Evolutionary conservation across 2,329 filamentous ascomycete genomes (phyloP).

Genomic region (Aspergillus felis): DNA sequence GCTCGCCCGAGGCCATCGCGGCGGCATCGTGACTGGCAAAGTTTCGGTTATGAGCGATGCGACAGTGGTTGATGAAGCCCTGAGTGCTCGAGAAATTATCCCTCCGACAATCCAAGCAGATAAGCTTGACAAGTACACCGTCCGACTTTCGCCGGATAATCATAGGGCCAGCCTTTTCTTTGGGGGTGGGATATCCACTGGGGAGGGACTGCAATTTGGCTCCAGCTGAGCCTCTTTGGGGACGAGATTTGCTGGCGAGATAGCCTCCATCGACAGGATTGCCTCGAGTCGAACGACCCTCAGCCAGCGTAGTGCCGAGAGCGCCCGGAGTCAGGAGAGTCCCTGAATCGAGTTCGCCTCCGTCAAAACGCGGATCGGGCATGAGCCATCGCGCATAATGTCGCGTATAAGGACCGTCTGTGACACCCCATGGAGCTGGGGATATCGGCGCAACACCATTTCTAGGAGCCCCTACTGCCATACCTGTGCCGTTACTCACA

Average conservation of each 20-base stretch:
- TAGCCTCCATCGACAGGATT: conserved; percentile 57
- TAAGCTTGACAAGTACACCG: conserved; percentile 80
- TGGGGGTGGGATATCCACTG: conserved; percentile 66
- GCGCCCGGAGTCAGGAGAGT: conserved; percentile 17
- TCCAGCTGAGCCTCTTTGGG: conserved; percentile 56
- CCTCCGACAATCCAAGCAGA: conserved; percentile 82
- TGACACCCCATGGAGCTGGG: conserved; percentile 84
- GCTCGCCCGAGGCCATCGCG: conserved; percentile 79
- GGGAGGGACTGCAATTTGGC: conserved; percentile 67
- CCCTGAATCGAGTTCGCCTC: conserved; percentile 40
- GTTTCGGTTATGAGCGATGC: conserved; percentile 87
- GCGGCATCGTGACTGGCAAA: conserved; percentile 97
- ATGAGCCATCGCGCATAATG: conserved; percentile 97
- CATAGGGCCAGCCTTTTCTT: conserved; percentile 78
- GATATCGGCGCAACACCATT: conserved; percentile 67
- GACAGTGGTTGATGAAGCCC: conserved; percentile 99
- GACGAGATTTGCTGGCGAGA: conserved; percentile 53
- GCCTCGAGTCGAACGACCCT: conserved; percentile 77
- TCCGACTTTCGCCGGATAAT: conserved; percentile 78
- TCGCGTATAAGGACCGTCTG: conserved; percentile 85
- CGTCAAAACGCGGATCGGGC: conserved; percentile 82
- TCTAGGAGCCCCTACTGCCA: conserved; percentile 59
- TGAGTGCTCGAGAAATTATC: conserved; percentile 95
- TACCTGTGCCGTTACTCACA: conserved; percentile 70
- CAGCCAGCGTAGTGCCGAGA: conserved; percentile 47